phyloP scores from a whole-genome alignment of 228 moss, liverwort and hornwort species.

The Sphagnum magellanicum region DNA sequence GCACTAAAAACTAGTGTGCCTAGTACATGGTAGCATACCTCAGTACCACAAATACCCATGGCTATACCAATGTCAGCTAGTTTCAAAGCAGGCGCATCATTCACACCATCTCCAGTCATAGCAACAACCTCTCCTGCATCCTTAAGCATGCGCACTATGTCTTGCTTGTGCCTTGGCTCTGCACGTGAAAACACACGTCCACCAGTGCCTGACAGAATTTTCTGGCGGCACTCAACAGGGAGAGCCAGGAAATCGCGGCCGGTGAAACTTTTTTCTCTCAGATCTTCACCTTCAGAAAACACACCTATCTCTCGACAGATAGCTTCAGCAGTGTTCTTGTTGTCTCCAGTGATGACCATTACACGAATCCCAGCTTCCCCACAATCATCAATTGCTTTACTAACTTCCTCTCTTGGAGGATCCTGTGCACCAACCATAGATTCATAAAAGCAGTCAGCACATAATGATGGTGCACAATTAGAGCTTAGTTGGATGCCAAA shows the following conservation, averaged over 20 bases:
- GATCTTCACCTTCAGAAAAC: conserved; percentile 59
- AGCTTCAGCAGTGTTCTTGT: conserved; percentile 79
- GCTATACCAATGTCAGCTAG: conserved; percentile 89
- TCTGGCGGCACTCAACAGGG: conserved; percentile 29
- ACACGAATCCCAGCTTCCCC: conserved; percentile 76
- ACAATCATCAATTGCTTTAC: conserved; percentile 66
- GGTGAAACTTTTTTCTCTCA: conserved; percentile 53
- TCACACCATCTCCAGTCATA: conserved; percentile 92
- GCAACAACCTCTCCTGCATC: conserved; percentile 77
- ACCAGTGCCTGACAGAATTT: conserved; percentile 51
- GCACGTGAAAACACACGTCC: conserved; percentile 82
- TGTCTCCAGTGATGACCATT: conserved; percentile 82
- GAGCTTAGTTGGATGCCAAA: too few species aligned
- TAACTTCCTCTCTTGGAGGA: conserved; percentile 76
- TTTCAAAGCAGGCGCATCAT: conserved; percentile 90
- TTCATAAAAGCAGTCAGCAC: too few species aligned
- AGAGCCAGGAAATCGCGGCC: conserved; percentile 66
- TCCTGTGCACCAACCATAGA: conserved; percentile 28
- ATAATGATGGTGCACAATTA: too few species aligned
- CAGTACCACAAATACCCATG: conserved; percentile 90
- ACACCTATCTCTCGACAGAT: conserved; percentile 82
- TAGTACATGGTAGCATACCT: conserved; percentile 28
- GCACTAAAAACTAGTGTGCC: too few species aligned
- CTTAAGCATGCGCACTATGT: conserved; percentile 75
- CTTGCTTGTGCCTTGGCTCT: conserved; percentile 84